A percentile compares a stretch with the other conserved stretches of the same genome.
These are phyloP conservation scores for Darksidea phi DNA, from an alignment of 495 filamentous ascomycete species.

Conservation along the genomic window DNA sequence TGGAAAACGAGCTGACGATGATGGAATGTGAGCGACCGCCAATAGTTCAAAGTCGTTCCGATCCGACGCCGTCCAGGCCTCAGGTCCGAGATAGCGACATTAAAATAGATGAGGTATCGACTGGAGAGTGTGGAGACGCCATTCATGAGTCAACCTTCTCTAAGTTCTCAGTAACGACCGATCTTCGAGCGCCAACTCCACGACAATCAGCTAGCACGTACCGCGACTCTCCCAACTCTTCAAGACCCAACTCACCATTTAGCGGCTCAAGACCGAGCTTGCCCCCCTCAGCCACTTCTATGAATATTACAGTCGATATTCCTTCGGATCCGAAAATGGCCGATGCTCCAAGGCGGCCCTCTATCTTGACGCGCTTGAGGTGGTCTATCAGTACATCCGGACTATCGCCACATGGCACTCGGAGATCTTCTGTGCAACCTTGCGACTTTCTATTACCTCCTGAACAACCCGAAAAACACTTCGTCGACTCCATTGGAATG, in stretches of 20 bases:
- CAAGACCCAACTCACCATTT: neutral
- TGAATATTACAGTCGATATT: neutral
- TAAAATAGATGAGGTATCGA: neutral
- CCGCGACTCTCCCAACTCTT: neutral
- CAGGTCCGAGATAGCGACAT: too few species aligned
- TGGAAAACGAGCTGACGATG: too few species aligned
- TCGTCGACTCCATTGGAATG: slow-evolving; percentile 31
- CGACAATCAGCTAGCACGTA: neutral
- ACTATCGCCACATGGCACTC: neutral
- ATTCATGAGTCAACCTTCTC: neutral
- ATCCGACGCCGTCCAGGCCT: too few species aligned
- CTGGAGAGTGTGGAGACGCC: neutral
- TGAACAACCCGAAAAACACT: slow-evolving; percentile 23
- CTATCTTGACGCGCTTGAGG: slow-evolving; percentile 12
- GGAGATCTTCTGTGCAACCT: neutral
- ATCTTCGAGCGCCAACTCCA: neutral
- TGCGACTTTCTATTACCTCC: slow-evolving; percentile 7
- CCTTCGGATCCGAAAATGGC: neutral
- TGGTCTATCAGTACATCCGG: neutral
- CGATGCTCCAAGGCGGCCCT: slow-evolving; percentile 2
- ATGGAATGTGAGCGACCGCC: too few species aligned
- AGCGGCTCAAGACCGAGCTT: neutral
- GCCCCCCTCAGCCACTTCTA: neutral
- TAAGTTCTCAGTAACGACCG: too few species aligned
- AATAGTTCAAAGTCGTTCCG: too few species aligned